Percentiles rank a stretch among this genome's conserved stretches.
Conservation (phyloP, 164 flowering plant species). For the Chimonanthus praecox region DNA sequence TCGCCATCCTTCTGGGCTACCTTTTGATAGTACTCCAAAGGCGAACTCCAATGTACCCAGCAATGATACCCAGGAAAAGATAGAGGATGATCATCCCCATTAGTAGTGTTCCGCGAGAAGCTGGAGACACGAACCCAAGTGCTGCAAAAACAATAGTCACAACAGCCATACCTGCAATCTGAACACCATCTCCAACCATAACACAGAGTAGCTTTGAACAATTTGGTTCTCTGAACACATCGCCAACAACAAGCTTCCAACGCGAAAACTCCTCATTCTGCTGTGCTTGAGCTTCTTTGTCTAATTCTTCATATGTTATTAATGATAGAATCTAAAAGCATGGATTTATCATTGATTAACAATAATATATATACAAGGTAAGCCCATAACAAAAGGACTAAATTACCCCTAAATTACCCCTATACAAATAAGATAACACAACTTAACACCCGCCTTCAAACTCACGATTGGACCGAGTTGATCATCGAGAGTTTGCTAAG, state of each 20-base stretch:
- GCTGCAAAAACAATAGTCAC: slow-evolving; percentile 36
- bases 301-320: slow-evolving; percentile 50
- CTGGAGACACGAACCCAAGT: slow-evolving; percentile 41
- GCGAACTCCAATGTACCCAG: slow-evolving; percentile 73
- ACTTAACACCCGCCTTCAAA: no score
- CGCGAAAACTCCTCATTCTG: slow-evolving; percentile 71
- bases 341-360: no score
- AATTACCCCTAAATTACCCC: no score
- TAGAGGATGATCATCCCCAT: slow-evolving; percentile 68
- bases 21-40: slow-evolving; percentile 59
- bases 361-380: no score
- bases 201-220: slow-evolving; percentile 28
- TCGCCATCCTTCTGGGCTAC: slow-evolving; percentile 52
- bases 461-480: no score
- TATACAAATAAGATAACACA: no score
- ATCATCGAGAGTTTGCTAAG: no score
- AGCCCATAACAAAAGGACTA: no score
- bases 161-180: slow-evolving; percentile 34
- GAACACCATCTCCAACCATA: slow-evolving; percentile 40
- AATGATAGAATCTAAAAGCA: no score
- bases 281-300: slow-evolving; percentile 66
- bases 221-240: slow-evolving; percentile 50
- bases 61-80: slow-evolving; percentile 62
- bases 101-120: slow-evolving; percentile 33
- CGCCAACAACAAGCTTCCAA: slow-evolving; percentile 70